Percentiles rank a stretch among this genome's conserved stretches.
phyloP scores from a whole-genome alignment of 345 rosid genomes.

The Brassica juncea region DNA sequence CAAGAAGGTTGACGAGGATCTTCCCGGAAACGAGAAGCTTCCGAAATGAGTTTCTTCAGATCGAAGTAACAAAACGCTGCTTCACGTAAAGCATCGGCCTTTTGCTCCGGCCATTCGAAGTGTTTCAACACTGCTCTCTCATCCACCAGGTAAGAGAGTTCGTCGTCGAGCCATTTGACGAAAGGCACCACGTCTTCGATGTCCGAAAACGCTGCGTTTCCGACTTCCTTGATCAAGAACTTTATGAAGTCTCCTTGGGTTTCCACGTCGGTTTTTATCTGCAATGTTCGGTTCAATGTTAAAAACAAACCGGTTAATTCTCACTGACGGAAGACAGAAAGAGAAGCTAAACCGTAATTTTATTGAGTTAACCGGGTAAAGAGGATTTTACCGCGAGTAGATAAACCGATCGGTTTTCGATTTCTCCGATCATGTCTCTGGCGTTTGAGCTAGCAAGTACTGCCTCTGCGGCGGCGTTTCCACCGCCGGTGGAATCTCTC shows the following conservation, averaged over 20 bases:
- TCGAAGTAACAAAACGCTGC: constrained; percentile 93
- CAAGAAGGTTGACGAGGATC: constrained; percentile 65
- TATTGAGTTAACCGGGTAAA: constrained; percentile 17
- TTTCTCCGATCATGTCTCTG: constrained; percentile 98
- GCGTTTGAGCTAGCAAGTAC: constrained; percentile 58
- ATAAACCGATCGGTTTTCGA: constrained; percentile 92
- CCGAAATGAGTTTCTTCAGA: constrained; percentile 74
- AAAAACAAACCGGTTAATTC: constrained; percentile 34
- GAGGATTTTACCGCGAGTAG: constrained; percentile 66
- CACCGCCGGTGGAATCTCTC: constrained; percentile 59
- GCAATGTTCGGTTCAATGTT: constrained; percentile 25
- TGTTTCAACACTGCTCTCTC: constrained; percentile 92
- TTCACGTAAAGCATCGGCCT: constrained; percentile 86
- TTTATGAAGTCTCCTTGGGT: constrained; percentile 92
- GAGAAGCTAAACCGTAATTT: constrained; percentile 19
- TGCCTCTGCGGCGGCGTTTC: constrained; percentile 46
- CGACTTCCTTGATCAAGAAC: constrained; percentile 85
- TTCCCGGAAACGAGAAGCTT: constrained; percentile 77
- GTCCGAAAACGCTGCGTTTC: constrained; percentile 69
- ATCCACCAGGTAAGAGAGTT: constrained; percentile 89
- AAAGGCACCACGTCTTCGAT: constrained; percentile 93
- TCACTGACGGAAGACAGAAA: constrained; percentile 17
- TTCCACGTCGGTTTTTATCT: constrained; percentile 97
- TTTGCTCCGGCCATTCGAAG: constrained; percentile 93
- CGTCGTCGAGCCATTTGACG: constrained; percentile 97